Evolutionary conservation across 73 alveolate species (phyloP).

Genomic region (Halteria grandinella): DNA sequence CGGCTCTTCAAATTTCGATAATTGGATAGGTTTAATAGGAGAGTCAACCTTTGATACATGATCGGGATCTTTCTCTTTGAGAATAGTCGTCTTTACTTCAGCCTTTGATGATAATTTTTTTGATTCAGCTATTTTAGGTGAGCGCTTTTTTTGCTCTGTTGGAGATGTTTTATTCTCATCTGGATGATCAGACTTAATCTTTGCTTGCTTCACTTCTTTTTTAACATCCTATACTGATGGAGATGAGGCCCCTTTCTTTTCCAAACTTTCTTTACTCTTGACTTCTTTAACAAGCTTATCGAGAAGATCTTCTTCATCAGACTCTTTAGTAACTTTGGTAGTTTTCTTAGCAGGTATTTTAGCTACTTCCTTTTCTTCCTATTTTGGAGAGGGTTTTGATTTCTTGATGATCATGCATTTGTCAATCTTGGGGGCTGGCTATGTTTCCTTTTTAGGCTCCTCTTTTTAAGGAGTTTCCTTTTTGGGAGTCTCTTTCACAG

Average conservation of each 20-base stretch:
- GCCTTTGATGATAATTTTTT: no score
- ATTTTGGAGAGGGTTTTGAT: background rate
- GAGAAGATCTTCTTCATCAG: background rate
- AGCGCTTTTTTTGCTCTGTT: no score
- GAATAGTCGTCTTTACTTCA: no score
- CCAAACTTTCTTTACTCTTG: background rate
- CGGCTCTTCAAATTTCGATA: no score
- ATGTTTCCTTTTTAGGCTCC: background rate
- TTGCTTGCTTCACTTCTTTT: background rate
- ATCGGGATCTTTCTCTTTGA: no score
- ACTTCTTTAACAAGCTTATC: background rate
- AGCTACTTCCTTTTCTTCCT: background rate
- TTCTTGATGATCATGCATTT: background rate
- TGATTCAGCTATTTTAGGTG: background rate
- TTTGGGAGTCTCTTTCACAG: background rate
- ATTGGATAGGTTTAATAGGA: no score
- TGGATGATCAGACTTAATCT: background rate
- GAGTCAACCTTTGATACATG: no score
- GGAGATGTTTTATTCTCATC: no score
- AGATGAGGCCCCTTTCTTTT: background rate
- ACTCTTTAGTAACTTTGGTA: background rate
- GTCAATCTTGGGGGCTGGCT: background rate
- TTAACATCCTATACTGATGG: no score
- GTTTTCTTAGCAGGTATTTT: background rate
- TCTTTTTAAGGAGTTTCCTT: slow-evolving; percentile 14